Percentiles rank a stretch among this genome's conserved stretches.
phyloP scores from a whole-genome alignment of 2,329 filamentous ascomycete species.

The Alternaria gansuensis region DNA sequence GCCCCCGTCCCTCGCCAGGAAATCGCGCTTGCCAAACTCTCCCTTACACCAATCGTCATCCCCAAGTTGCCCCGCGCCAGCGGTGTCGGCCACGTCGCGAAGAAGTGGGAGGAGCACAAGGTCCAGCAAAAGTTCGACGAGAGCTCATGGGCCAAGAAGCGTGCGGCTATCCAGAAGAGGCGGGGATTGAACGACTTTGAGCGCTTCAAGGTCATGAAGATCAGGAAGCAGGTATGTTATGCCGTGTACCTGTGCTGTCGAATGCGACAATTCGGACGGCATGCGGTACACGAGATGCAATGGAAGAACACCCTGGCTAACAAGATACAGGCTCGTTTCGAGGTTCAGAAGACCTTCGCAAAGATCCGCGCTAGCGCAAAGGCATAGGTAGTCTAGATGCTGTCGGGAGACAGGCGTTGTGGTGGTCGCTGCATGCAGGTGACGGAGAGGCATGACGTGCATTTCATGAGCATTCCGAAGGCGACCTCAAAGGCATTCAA shows the following conservation, averaged over 20 bases:
- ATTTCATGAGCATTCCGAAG: constrained; percentile 52
- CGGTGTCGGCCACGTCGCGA: constrained; percentile 83
- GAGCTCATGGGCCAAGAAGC: constrained; percentile 94
- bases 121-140: constrained; percentile 94
- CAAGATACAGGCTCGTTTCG: constrained; percentile 75
- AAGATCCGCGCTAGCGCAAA: constrained; percentile 69
- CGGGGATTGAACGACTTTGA: constrained; percentile 96
- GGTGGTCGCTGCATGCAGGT: constrained; percentile 45
- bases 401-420: constrained; percentile 43
- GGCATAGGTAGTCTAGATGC: constrained; percentile 49
- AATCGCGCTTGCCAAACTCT: constrained; percentile 79
- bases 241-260: background rate
- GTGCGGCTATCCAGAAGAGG: constrained; percentile 83
- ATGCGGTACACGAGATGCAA: constrained; percentile 3
- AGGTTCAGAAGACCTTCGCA: constrained; percentile 94
- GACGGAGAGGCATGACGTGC: constrained; percentile 50
- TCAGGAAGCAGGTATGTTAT: constrained; percentile 92
- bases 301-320: constrained; percentile 28
- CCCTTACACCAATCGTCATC: constrained; percentile 90
- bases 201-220: constrained; percentile 99
- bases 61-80: constrained; percentile 84
- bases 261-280: background rate
- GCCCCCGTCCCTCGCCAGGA: constrained; percentile 87
- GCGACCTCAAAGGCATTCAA: constrained; percentile 51
- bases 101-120: constrained; percentile 87